phyloP scores from a whole-genome alignment of 306 rosid species.

The Oxytropis ochrocephala region DNA sequence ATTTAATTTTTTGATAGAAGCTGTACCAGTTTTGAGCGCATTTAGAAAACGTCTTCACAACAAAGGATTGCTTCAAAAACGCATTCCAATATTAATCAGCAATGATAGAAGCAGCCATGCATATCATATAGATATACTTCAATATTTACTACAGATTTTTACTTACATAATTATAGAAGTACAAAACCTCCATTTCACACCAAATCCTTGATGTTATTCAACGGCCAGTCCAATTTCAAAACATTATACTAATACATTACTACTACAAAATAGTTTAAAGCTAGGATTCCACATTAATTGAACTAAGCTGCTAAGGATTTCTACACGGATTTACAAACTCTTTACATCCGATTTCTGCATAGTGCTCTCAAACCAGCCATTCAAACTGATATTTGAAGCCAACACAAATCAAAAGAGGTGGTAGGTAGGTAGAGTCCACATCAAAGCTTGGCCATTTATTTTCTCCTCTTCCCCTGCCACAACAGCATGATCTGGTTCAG shows the following conservation, averaged over 20 bases:
- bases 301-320: not conserved
- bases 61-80: not conserved
- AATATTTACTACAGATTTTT: not conserved
- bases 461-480: conserved; percentile 87
- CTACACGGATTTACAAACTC: conserved; percentile 16
- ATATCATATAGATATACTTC: not conserved
- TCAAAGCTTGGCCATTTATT: conserved; percentile 33
- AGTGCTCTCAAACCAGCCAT: conserved; percentile 5
- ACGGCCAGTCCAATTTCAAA: not conserved
- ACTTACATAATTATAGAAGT: not conserved
- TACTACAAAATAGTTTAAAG: not conserved
- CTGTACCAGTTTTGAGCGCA: no score
- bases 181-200: not conserved
- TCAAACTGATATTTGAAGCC: not conserved
- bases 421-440: not conserved
- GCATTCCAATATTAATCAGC: not conserved
- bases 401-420: not conserved
- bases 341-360: not conserved
- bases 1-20: no score
- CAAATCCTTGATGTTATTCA: not conserved
- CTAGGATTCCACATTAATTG: conserved; percentile 3
- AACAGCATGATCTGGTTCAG: conserved; percentile 8
- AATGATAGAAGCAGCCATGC: not conserved
- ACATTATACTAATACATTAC: not conserved
- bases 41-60: no score